Percentiles rank a stretch among this genome's conserved stretches.
Evolutionary conservation across 2,329 filamentous ascomycete species (phyloP).

Genomic region (Neoscytalidium dimidiatum): DNA sequence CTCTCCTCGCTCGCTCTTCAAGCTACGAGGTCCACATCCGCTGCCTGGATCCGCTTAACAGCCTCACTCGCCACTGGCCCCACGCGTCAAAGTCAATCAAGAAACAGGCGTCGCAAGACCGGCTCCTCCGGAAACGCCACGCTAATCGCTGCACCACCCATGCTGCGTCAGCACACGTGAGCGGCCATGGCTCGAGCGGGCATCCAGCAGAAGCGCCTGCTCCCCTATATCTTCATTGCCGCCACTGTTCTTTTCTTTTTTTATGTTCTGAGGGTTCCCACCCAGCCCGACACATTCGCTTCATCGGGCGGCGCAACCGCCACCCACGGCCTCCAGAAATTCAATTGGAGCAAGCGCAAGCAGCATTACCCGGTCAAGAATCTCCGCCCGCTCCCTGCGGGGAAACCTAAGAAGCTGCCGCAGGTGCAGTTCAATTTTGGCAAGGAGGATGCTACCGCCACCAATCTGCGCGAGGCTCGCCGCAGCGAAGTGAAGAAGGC

Average conservation of each 20-base stretch:
- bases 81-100: not conserved
- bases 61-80: not conserved
- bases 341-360: conserved; percentile 43
- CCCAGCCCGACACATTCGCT: conserved; percentile 23
- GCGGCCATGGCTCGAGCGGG: conserved; percentile 41
- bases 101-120: not conserved
- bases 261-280: conserved; percentile 38
- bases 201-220: conserved; percentile 35
- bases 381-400: conserved; percentile 40
- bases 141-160: not conserved
- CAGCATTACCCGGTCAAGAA: conserved; percentile 42
- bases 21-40: not conserved
- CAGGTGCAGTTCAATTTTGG: conserved; percentile 46
- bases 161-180: conserved; percentile 6
- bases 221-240: conserved; percentile 36
- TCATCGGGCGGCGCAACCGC: conserved; percentile 21
- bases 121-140: not conserved
- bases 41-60: not conserved
- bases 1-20: not conserved
- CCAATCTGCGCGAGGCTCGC: conserved; percentile 37
- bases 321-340: conserved; percentile 25
- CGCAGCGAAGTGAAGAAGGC: conserved; percentile 42
- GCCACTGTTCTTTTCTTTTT: conserved; percentile 38
- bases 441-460: conserved; percentile 34
- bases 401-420: conserved; percentile 39